Conservation (phyloP, 1,284 basidiomycete species). For the Ustilago cynodontis region DNA sequence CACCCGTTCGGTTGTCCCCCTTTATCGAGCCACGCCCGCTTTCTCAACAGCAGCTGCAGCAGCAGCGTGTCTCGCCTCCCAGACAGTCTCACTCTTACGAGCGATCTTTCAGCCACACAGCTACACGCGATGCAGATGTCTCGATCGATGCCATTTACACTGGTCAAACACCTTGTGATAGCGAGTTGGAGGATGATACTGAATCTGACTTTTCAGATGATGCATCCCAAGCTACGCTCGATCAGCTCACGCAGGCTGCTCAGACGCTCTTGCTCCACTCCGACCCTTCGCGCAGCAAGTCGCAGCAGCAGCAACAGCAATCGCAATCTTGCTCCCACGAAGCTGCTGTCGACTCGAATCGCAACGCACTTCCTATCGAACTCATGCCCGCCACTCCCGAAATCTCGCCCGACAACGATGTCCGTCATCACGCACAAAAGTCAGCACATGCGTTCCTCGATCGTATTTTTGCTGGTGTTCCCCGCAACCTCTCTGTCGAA, state of each 20-base stretch:
- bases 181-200: slow-evolving; percentile 34
- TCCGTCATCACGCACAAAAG: slow-evolving; percentile 54
- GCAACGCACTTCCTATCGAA: slow-evolving; percentile 19
- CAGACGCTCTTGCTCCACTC: slow-evolving; percentile 39
- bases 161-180: slow-evolving; percentile 40
- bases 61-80: slow-evolving; percentile 17
- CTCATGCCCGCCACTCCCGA: slow-evolving; percentile 63
- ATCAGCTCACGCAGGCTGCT: slow-evolving; percentile 34
- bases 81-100: neutral
- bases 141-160: slow-evolving; percentile 38
- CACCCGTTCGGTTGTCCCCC: slow-evolving; percentile 18
- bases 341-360: slow-evolving; percentile 17
- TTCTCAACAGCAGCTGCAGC: slow-evolving; percentile 13
- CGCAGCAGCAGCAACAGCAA: slow-evolving; percentile 14
- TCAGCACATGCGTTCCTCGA: slow-evolving; percentile 56
- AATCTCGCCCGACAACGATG: slow-evolving; percentile 59
- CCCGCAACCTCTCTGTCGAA: slow-evolving; percentile 34
- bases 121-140: slow-evolving; percentile 1
- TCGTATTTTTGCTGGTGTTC: slow-evolving; percentile 51
- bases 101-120: neutral
- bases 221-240: slow-evolving; percentile 36
- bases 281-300: slow-evolving; percentile 16
- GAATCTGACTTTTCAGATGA: slow-evolving; percentile 33
- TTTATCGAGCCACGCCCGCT: slow-evolving; percentile 15
- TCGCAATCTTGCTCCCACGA: neutral